Base-by-base conservation (phyloP, 2,329 filamentous ascomycete genomes). In the Xylaria sp. region DNA sequence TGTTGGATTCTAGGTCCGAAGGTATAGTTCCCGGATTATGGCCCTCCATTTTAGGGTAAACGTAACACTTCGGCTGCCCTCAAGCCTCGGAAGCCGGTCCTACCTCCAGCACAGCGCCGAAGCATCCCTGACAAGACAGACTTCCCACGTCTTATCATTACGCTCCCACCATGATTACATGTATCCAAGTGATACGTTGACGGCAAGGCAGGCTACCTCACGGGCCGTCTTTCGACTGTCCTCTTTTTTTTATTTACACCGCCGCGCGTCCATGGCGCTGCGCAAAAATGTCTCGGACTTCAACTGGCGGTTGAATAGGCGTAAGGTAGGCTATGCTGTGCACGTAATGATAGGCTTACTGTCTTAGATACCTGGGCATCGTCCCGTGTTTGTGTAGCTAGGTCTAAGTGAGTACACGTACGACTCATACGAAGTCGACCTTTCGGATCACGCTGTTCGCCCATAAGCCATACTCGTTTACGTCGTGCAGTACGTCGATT, bases 391-490 rank as follows among this genome's bases (percentile, higher is more conserved):
- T 31, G 7, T 47, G 44, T n/a, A n/a, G n/a, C n/a, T n/a, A n/a
- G n/a, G n/a, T n/a, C n/a, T n/a, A n/a, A n/a, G n/a, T n/a, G n/a
- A n/a, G n/a, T n/a, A n/a, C n/a, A n/a, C n/a, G n/a, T n/a, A n/a
- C n/a, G n/a, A n/a, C n/a, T 3, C 10, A 8, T 44, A n/a, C 6
- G 10, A 44, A 44, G n/a, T 1, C 8, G 41, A 9, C 66, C 63
- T 67, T 64, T 68, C 56, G 58, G 54, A 67, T 67, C 56, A 46
- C 54, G 54, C 65, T 59, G 56, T 62, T 63, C 47, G 35, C 35
- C 51, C 56, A 64, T 48, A 43, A 54, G 41, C 48, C 53, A 51
- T 44, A 46, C 37, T 6, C 8, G 41, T 48, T 43, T 23, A 21
- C 40, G 41, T 46, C 15, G 35, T 35, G n/a, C 19, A 17, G 15